Base-by-base conservation (phyloP, 1,284 basidiomycete genomes). In the Moesziomyces parantarcticus region DNA sequence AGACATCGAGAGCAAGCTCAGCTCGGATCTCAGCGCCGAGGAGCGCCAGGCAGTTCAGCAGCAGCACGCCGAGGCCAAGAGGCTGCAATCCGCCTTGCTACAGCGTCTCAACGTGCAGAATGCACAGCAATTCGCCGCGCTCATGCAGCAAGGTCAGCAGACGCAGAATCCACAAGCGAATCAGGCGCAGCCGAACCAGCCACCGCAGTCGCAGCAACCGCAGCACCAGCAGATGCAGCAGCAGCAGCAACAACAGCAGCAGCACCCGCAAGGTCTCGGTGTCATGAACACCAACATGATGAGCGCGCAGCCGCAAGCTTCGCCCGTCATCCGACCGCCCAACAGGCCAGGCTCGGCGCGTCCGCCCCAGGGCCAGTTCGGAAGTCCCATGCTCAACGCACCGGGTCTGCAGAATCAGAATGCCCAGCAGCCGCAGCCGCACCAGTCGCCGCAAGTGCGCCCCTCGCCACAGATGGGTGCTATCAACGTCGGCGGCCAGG, bases 1-100 rank as follows among this genome's bases (percentile, higher is more conserved):
- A 5, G 76, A 77, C 20, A 67, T 78, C 22, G 76, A 79, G 45
- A 67, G 59, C 47, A 77, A 76, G 53, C 76, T 78, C 39, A 65
- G 61, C 7, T 63, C 65, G 23, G 58, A 66, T 21, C 63, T 76
- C 26, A 57, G 63, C 34, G 61, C 66, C 16, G 68, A 67, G 21
- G 78, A 77, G 47, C 70, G 75, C 18, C 71, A 76, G 39, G 22
- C 49, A 18, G 58, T 70, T 5, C 78, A 76, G 53, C 62, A 66
- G 21, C 66, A 72, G 42, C 62, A 67, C 22, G 68, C 73, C 34
- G 73, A 79, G 52, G 62, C 72, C 23, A 61, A 61, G 34, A 60
- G 73, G 16, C 42, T 78, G 40, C 75, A 78, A 36, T 58, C 58
- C 13, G 68, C 73, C 0, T 22, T 77, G 21, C 47, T 76, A 6